A percentile compares a stretch with the other conserved stretches of the same genome.
phyloP scores from a whole-genome alignment of 2,329 filamentous ascomycete genomes.

The Clarireedia paspali region DNA sequence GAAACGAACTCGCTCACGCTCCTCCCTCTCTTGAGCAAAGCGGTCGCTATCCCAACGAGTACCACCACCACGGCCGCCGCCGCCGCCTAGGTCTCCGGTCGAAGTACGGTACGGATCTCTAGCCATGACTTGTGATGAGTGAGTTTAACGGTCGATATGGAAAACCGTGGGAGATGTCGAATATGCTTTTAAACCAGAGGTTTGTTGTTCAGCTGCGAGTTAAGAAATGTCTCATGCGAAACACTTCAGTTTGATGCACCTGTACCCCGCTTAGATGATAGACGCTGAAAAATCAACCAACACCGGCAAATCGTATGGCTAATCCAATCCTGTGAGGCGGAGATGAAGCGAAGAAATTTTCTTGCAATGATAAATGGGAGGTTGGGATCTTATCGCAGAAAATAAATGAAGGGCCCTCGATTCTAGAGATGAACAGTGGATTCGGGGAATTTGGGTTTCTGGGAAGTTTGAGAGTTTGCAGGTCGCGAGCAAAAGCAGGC shows the following conservation, averaged over 20 bases:
- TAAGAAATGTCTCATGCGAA: background rate
- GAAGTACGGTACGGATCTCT: constrained; percentile 28
- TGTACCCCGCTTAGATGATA: constrained; percentile 1
- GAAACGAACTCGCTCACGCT: constrained; percentile 38
- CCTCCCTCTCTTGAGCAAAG: constrained; percentile 30
- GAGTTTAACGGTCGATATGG: background rate
- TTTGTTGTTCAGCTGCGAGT: constrained; percentile 4
- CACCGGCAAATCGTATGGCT: background rate
- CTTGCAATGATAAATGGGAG: background rate
- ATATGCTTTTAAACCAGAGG: background rate
- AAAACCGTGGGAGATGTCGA: background rate
- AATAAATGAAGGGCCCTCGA: background rate
- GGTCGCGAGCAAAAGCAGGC: no score
- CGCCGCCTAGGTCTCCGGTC: constrained; percentile 31
- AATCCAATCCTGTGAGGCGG: background rate
- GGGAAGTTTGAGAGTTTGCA: background rate
- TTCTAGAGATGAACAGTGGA: background rate
- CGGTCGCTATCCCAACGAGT: constrained; percentile 50
- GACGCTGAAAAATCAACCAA: background rate
- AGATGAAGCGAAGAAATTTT: background rate
- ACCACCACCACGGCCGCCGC: constrained; percentile 20
- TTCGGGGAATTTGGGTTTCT: background rate
- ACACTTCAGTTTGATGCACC: background rate
- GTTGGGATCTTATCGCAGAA: background rate
- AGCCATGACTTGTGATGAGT: constrained; percentile 14